phyloP scores from a whole-genome alignment of 169 alveolate species.

The Plasmodium gonderi region DNA sequence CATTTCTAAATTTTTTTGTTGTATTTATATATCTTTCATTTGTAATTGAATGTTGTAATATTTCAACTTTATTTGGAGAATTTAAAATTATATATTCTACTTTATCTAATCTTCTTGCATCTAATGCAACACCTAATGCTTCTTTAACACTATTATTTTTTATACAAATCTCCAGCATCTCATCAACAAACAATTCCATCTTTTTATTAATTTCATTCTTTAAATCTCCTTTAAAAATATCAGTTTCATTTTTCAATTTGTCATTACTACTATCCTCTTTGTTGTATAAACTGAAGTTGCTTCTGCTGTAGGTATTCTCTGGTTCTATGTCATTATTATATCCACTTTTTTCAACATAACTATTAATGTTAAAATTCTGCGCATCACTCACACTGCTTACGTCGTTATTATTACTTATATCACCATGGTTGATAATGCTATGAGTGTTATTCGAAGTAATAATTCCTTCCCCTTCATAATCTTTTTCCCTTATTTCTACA shows the following conservation, averaged over 20 bases:
- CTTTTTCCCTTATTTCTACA: slow-evolving; percentile 64
- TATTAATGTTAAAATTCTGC: background rate
- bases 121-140: slow-evolving; percentile 97
- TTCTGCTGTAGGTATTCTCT: slow-evolving; percentile 10
- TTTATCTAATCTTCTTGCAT: slow-evolving; percentile 93
- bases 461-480: slow-evolving; percentile 24
- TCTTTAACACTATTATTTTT: slow-evolving; percentile 88
- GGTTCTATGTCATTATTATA: background rate
- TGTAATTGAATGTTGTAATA: slow-evolving; percentile 49
- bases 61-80: slow-evolving; percentile 63
- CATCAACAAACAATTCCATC: slow-evolving; percentile 90
- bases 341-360: background rate
- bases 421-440: background rate
- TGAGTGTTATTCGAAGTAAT: background rate
- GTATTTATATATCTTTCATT: slow-evolving; percentile 65
- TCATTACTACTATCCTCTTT: background rate
- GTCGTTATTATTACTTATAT: background rate
- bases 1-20: slow-evolving; percentile 54
- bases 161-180: slow-evolving; percentile 90
- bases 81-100: slow-evolving; percentile 86
- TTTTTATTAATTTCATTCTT: slow-evolving; percentile 81
- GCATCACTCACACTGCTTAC: background rate
- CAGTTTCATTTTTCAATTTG: background rate
- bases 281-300: slow-evolving; percentile 18
- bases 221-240: slow-evolving; percentile 48